These are phyloP conservation scores for Atalantia buxifolia DNA, from an alignment of 345 rosid species.

Conservation along the genomic window DNA sequence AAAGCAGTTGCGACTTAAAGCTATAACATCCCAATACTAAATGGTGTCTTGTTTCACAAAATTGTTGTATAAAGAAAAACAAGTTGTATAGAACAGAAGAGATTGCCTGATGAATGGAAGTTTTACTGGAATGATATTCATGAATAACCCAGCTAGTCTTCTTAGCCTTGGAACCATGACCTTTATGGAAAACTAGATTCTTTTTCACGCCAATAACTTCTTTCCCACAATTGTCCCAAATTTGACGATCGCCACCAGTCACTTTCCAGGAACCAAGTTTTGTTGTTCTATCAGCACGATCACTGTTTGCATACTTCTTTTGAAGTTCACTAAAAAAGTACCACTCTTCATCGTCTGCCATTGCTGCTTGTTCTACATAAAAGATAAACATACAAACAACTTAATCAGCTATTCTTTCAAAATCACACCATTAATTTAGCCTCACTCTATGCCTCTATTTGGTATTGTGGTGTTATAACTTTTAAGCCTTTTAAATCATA, in stretches of 20 bases:
- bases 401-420: background rate
- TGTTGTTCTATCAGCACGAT: slow-evolving; percentile 24
- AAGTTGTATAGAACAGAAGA: background rate
- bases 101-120: background rate
- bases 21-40: background rate
- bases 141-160: slow-evolving; percentile 7
- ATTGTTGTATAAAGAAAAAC: background rate
- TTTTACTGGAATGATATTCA: background rate
- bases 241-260: slow-evolving; percentile 26
- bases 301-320: slow-evolving; percentile 8
- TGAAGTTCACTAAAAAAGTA: slow-evolving; percentile 25
- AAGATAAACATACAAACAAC: background rate
- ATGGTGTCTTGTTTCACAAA: too few relatives aligned
- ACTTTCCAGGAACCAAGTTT: slow-evolving; percentile 38
- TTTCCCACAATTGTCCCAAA: slow-evolving; percentile 12
- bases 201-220: slow-evolving; percentile 37
- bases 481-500: too few relatives aligned
- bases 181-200: slow-evolving; percentile 29
- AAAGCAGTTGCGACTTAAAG: too few relatives aligned
- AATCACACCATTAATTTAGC: background rate
- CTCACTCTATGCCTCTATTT: too few relatives aligned
- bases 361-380: background rate
- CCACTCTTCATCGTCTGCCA: slow-evolving; percentile 28
- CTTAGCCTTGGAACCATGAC: background rate
- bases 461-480: too few relatives aligned